Conservation (phyloP, 2,329 filamentous ascomycete genomes). For the Pestalotiopsis sp. region DNA sequence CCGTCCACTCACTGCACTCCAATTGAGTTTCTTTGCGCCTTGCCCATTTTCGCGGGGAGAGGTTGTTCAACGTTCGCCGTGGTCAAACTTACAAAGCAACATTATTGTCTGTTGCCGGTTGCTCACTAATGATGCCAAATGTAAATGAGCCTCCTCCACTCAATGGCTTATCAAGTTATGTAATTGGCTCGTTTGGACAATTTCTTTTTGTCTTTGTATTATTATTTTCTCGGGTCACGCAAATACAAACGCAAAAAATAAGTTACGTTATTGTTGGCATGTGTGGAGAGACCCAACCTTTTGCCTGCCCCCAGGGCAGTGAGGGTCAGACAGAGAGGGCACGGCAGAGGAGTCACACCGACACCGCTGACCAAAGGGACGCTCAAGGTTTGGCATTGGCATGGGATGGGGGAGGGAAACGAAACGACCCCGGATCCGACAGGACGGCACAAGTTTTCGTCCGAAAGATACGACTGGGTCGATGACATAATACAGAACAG, state of each 20-base stretch:
- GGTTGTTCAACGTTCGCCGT: constrained; percentile 4
- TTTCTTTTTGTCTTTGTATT: too few relatives aligned
- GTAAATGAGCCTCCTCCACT: background rate
- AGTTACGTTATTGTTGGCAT: too few relatives aligned
- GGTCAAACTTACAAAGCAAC: background rate
- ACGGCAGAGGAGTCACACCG: background rate
- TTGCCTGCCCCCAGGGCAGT: background rate
- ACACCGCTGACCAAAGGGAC: background rate
- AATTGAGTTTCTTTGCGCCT: background rate
- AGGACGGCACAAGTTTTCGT: constrained; percentile 6
- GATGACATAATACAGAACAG: constrained; percentile 13
- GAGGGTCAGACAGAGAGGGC: background rate
- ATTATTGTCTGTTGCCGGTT: background rate
- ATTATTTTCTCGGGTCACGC: too few relatives aligned
- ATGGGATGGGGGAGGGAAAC: background rate
- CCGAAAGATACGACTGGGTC: background rate
- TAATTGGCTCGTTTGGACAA: too few relatives aligned
- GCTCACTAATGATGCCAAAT: background rate
- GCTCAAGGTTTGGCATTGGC: background rate
- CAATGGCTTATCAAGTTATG: background rate
- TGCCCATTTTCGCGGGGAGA: background rate
- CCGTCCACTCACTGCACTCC: constrained; percentile 2
- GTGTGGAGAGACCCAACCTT: too few relatives aligned
- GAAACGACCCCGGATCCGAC: constrained; percentile 4
- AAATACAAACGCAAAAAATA: too few relatives aligned